Base-by-base conservation (phyloP, 768 basidiomycete species). In the Hydnum rufescens region DNA sequence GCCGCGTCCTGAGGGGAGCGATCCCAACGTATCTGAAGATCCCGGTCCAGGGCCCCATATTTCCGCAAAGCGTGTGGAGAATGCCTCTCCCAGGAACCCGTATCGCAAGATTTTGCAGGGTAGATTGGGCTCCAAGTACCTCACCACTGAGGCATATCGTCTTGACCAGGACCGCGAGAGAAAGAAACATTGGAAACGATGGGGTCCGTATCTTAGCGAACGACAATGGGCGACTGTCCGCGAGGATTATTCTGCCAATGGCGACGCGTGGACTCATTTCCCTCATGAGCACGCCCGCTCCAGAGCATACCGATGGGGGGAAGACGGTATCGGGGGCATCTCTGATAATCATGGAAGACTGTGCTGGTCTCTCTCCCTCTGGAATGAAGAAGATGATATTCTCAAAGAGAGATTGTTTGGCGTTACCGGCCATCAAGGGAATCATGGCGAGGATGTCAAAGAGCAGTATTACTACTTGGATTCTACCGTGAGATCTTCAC, bases 221-320 rank as follows among this genome's bases (percentile, higher is more conserved):
- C 74, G 95, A 54, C 95, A 97, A 71, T 99, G 95, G 95, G 93
- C 92, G 22, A 97, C 93, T 22, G 95, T 99, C 39, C 79, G 95
- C 56, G 95, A 99, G 66, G 95, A 99, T 64, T 99, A 99, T 67
- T 97, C 95, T 32, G 80, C 73, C 22, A 80, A 97, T 62, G 95
- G 95, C 49, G 89, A 95, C 63, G 90, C 88, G 4, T 95, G 89
- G 89, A 79, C 75, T 54, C 87, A 92, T 62, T 95, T 95, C 63
- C 90, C 89, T 34, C 90, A 93, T 61, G 86, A 84, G 53, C 88
- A 92, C 52, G 82, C 89, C 1, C 75, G 89, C 55, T 92, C 88
- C 53, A 79, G 95, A 54, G 86, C 90, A 23, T 99, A 96, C 67
- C 74, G 95, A 61, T 99, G 95, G 95, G 95, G 95, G 42, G 95